Evolutionary conservation across 2,329 filamentous ascomycete genomes (phyloP).

Genomic region (Colletotrichum salicis): DNA sequence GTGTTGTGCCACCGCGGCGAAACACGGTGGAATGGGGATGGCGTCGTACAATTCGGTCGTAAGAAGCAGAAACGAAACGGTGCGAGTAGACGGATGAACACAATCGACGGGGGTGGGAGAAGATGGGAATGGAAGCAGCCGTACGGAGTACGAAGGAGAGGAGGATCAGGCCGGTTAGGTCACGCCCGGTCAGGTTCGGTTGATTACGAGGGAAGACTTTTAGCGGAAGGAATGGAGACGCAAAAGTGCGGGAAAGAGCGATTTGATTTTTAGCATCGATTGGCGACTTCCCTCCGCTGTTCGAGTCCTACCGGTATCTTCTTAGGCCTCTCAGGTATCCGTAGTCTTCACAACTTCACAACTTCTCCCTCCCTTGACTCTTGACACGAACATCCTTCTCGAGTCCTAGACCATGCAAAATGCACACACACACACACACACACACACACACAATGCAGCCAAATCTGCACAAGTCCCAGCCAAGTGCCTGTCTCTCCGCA

Average conservation of each 20-base stretch:
- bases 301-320: too few relatives aligned
- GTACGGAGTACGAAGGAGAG: too few relatives aligned
- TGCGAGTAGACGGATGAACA: not conserved
- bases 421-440: not conserved
- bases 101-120: not conserved
- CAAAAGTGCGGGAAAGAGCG: conserved; percentile 2
- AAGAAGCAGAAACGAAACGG: not conserved
- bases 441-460: not conserved
- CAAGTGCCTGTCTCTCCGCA: not conserved
- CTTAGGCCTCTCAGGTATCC: too few relatives aligned
- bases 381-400: too few relatives aligned
- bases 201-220: conserved; percentile 1
- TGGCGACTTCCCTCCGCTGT: too few relatives aligned
- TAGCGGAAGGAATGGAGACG: conserved; percentile 3
- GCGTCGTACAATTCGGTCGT: conserved; percentile 21
- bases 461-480: not conserved
- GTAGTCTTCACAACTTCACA: too few relatives aligned
- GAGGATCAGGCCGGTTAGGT: not conserved
- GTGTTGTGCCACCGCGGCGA: conserved; percentile 26
- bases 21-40: conserved; percentile 29
- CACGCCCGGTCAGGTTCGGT: not conserved
- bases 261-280: not conserved
- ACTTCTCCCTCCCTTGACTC: too few relatives aligned
- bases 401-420: conserved; percentile 1
- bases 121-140: too few relatives aligned